A percentile compares a stretch with the other conserved stretches of the same genome.
Evolutionary conservation across 2,329 filamentous ascomycete genomes (phyloP).

Genomic region (Venturia asperata): DNA sequence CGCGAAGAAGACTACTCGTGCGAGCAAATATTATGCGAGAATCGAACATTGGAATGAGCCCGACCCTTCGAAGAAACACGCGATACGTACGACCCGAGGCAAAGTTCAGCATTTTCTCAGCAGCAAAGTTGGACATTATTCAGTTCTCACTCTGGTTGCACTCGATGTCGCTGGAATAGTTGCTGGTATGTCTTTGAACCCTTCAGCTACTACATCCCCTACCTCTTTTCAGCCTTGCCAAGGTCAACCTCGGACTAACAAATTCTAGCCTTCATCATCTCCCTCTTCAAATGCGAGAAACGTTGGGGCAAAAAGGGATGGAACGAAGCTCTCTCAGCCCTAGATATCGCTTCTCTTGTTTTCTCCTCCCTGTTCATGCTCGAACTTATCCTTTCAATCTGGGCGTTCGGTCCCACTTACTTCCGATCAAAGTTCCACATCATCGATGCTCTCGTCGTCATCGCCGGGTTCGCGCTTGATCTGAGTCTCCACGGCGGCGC

Average conservation of each 20-base stretch:
- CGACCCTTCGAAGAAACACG: not conserved
- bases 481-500: constrained; percentile 50
- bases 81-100: constrained; percentile 20
- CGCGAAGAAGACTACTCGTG: not conserved
- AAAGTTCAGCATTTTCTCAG: constrained; percentile 34
- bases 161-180: constrained; percentile 48
- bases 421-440: constrained; percentile 48
- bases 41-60: constrained; percentile 9
- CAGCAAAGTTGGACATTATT: constrained; percentile 44
- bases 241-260: constrained; percentile 20
- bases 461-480: constrained; percentile 56
- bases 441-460: constrained; percentile 57
- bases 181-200: constrained; percentile 26
- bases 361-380: constrained; percentile 59
- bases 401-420: constrained; percentile 51
- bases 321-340: constrained; percentile 34
- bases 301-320: constrained; percentile 27
- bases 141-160: constrained; percentile 42
- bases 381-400: constrained; percentile 53
- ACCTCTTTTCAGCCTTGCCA: constrained; percentile 41
- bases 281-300: constrained; percentile 43
- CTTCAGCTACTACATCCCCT: not conserved
- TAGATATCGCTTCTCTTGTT: constrained; percentile 49
- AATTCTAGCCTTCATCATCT: constrained; percentile 42
- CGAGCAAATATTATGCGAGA: not conserved